phyloP scores from a whole-genome alignment of 768 basidiomycete species.

The Panaeolus papilionaceus region DNA sequence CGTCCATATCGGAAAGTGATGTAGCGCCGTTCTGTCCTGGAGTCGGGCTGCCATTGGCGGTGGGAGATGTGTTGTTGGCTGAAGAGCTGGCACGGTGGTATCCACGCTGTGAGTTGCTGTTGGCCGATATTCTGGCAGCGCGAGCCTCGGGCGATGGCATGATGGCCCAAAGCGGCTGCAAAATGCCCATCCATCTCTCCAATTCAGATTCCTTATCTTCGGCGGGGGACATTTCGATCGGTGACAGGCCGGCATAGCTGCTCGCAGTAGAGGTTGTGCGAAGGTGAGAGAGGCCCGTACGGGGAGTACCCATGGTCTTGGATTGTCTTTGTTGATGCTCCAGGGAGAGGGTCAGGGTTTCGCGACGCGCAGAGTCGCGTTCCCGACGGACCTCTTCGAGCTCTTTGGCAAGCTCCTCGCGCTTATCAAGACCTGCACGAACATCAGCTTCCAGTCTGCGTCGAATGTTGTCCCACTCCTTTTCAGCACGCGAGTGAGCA shows the following conservation, averaged over 20 bases:
- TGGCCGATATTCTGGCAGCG: constrained; percentile 57
- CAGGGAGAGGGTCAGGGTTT: constrained; percentile 38
- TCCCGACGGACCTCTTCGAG: constrained; percentile 60
- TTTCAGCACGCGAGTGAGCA: constrained; percentile 45
- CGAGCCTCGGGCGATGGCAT: constrained; percentile 89
- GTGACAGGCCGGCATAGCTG: constrained; percentile 32
- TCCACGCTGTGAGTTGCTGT: constrained; percentile 42
- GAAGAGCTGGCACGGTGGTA: constrained; percentile 55
- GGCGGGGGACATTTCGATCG: constrained; percentile 30
- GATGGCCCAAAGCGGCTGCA: constrained; percentile 79
- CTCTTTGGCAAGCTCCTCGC: constrained; percentile 53
- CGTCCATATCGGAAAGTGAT: constrained; percentile 85
- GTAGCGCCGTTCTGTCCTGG: constrained; percentile 31
- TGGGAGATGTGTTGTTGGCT: constrained; percentile 48
- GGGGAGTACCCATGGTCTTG: neutral
- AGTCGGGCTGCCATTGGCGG: constrained; percentile 33
- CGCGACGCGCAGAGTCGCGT: constrained; percentile 53
- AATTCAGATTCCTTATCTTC: constrained; percentile 47
- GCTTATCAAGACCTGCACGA: constrained; percentile 48
- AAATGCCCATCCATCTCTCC: constrained; percentile 60
- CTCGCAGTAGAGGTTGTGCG: constrained; percentile 23
- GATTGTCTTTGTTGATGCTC: constrained; percentile 27
- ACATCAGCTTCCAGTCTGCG: constrained; percentile 59
- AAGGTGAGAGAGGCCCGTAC: constrained; percentile 12
- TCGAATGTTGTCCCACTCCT: constrained; percentile 53